Conservation (phyloP, 768 basidiomycete species). For the Ephemerocybe angulata region DNA sequence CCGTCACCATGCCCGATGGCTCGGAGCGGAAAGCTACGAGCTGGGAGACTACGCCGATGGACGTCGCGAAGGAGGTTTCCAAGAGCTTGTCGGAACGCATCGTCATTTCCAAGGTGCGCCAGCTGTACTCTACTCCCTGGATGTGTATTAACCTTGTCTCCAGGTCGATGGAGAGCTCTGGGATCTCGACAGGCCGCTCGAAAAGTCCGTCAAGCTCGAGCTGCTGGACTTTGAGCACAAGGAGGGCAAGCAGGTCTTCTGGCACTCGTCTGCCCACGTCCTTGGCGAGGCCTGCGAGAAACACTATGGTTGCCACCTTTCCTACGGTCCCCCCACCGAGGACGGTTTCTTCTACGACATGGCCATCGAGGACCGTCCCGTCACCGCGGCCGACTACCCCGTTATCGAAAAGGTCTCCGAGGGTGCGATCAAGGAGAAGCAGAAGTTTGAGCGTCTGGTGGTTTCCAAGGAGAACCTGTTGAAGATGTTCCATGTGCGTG, state of each 20-base stretch:
- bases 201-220: slow-evolving; percentile 74
- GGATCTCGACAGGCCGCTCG: slow-evolving; percentile 96
- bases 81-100: slow-evolving; percentile 83
- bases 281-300: slow-evolving; percentile 94
- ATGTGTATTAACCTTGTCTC: too few species aligned
- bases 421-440: slow-evolving; percentile 89
- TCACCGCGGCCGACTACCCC: slow-evolving; percentile 81
- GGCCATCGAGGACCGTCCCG: slow-evolving; percentile 81
- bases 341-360: slow-evolving; percentile 99
- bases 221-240: slow-evolving; percentile 90
- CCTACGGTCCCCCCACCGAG: slow-evolving; percentile 94
- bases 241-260: slow-evolving; percentile 96
- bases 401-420: slow-evolving; percentile 86
- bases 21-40: slow-evolving; percentile 77
- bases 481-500: slow-evolving; percentile 89
- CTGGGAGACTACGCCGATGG: slow-evolving; percentile 95
- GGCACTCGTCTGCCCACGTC: slow-evolving; percentile 99
- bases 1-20: slow-evolving; percentile 83
- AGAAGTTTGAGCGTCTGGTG: slow-evolving; percentile 92
- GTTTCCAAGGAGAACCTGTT: slow-evolving; percentile 93
- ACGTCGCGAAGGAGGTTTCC: slow-evolving; percentile 82
- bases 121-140: too few species aligned
- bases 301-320: slow-evolving; percentile 95
- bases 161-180: slow-evolving; percentile 85
- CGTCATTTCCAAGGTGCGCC: slow-evolving; percentile 88